Percentiles rank a stretch among this genome's conserved stretches.
Evolutionary conservation across 2,329 filamentous ascomycete species (phyloP).

Genomic region (Ophiostoma perfectum): DNA sequence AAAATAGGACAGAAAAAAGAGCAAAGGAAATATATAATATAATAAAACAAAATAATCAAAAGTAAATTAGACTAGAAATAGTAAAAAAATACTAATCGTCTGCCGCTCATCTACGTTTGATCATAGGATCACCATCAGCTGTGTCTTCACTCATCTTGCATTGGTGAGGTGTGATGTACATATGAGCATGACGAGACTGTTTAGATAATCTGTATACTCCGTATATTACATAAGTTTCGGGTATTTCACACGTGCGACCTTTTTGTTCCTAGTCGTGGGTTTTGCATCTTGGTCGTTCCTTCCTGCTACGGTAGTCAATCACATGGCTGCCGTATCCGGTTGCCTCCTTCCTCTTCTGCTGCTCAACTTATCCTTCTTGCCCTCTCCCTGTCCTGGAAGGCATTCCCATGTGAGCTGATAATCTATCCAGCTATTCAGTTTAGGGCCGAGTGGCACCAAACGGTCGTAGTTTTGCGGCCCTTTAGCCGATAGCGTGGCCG

Average conservation of each 20-base stretch:
- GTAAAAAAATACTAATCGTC: too few species aligned
- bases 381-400: too few species aligned
- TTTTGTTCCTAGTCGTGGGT: background rate
- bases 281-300: constrained; percentile 9
- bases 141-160: too few species aligned
- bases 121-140: too few species aligned
- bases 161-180: background rate
- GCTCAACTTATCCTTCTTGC: too few species aligned
- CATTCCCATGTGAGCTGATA: background rate
- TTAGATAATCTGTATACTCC: background rate
- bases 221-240: background rate
- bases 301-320: background rate
- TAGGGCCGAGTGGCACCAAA: background rate
- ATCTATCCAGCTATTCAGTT: too few species aligned
- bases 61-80: too few species aligned
- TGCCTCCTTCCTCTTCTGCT: background rate
- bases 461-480: background rate
- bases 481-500: constrained; percentile 6
- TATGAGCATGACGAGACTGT: background rate
- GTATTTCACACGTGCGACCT: background rate
- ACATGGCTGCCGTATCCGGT: background rate
- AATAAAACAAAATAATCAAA: too few species aligned
- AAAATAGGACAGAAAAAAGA: too few species aligned
- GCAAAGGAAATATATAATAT: too few species aligned
- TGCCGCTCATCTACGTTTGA: too few species aligned